These are phyloP conservation scores for Ophiostoma novo-ulmi DNA, from an alignment of 2,329 filamentous ascomycete species.

Conservation along the genomic window DNA sequence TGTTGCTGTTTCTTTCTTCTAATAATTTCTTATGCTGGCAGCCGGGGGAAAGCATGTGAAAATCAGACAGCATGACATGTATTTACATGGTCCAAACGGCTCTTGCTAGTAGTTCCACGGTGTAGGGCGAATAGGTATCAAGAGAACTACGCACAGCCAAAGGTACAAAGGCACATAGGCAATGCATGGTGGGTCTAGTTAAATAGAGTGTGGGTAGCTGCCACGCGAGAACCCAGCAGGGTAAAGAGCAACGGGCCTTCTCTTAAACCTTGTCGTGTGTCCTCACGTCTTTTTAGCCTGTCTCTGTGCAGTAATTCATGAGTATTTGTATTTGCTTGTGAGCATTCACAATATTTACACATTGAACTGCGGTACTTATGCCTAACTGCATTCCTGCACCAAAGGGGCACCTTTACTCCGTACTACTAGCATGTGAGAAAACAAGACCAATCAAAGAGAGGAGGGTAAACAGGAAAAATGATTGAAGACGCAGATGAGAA, in stretches of 20 bases:
- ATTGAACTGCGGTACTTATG: slow-evolving; percentile 6
- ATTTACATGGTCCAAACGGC: no score
- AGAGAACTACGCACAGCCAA: background rate
- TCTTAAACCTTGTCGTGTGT: slow-evolving; percentile 10
- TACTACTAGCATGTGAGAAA: background rate
- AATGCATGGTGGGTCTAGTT: slow-evolving; percentile 2
- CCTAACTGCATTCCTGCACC: background rate
- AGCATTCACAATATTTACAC: background rate
- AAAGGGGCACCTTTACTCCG: background rate
- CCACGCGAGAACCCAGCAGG: slow-evolving; percentile 14
- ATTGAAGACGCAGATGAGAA: background rate
- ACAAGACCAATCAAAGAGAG: background rate
- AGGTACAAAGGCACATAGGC: background rate
- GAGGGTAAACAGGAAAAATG: background rate
- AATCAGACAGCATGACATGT: background rate
- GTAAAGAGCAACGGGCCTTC: slow-evolving; percentile 2
- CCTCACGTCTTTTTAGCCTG: background rate
- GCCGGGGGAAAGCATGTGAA: background rate
- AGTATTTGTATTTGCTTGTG: background rate
- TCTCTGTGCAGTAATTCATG: no score
- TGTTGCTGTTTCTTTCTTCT: no score
- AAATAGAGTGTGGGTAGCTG: slow-evolving; percentile 3
- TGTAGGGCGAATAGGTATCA: background rate
- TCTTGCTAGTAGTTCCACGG: no score
- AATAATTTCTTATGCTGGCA: no score